Evolutionary conservation across 2,329 filamentous ascomycete genomes (phyloP), one percentile per base, ranked within the genome.

Genomic region (Pestalotiopsis sp.): DNA sequence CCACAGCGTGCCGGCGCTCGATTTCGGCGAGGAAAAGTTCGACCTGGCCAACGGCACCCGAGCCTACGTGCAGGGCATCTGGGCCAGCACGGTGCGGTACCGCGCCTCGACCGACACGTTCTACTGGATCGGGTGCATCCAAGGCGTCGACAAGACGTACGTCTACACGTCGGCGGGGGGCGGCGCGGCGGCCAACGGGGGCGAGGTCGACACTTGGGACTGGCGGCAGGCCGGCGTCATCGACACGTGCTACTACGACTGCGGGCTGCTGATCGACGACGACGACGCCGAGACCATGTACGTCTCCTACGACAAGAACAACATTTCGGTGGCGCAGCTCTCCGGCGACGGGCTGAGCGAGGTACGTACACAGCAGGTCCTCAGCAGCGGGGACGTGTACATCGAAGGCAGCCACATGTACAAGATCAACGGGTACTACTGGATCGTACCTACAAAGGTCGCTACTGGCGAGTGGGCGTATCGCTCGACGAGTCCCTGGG

Each of bases 241-340:
- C 67, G 78, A 76, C 0, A 80, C 74, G 1, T 90, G 87, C 75
- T 89, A 87, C 72, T 90, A 90, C 71, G 88, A 90, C 74, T 83
- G 80, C 20, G 87, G 88, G 0, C 75, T 90, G 0, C 75, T 90
- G n/a, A 82, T 90, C 41, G 87, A 90, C 64, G 85, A 88, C 27
- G 83, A 89, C 39, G 87, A 89, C 27, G 83, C 89, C 39, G 87
- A 89, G 68, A 86, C 83, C 0, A 86, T 89, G 81, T 90, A 89
- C 65, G 83, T 90, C 0, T 85, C 82, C 0, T 88, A 88, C 71
- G 87, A 86, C 4, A 83, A 81, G 61, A 82, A 77, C 0, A 79
- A 84, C 2, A 82, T 90, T 65, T 78, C 71, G 9, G 82, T 90
- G 1, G 84, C 87, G 1, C 82, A 88, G 72, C 79, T 90, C 2